phyloP scores from a whole-genome alignment of 1,139 yeast species.

The Scheffersomyces quercinus region DNA sequence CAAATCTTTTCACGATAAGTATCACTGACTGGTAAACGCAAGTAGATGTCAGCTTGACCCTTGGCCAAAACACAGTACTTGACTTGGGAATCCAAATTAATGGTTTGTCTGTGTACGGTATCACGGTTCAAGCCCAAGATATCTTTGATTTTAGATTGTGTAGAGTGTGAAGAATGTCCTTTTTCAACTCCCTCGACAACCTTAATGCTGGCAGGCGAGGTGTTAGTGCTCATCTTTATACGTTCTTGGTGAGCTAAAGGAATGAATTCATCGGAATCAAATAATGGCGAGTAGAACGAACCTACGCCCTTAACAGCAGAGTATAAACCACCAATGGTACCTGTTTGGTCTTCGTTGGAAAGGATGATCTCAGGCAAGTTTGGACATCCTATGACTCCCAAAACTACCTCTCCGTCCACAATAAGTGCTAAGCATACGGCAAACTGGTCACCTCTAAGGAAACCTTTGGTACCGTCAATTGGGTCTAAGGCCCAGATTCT shows the following conservation, averaged over 20 bases:
- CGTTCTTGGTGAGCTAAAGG: constrained; percentile 41
- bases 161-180: constrained; percentile 89
- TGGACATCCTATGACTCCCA: constrained; percentile 97
- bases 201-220: constrained; percentile 50
- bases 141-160: constrained; percentile 75
- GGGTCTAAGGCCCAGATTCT: constrained; percentile 98
- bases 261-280: constrained; percentile 27
- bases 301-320: constrained; percentile 78
- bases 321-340: constrained; percentile 65
- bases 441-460: constrained; percentile 91
- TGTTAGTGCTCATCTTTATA: constrained; percentile 45
- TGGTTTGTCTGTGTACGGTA: constrained; percentile 50
- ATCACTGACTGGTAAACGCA: constrained; percentile 78
- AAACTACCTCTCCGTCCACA: constrained; percentile 77
- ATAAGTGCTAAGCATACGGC: constrained; percentile 93
- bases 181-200: constrained; percentile 97
- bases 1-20: constrained; percentile 90
- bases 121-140: constrained; percentile 46
- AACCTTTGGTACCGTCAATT: constrained; percentile 97
- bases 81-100: constrained; percentile 91
- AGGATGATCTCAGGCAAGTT: constrained; percentile 62
- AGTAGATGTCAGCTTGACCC: constrained; percentile 90
- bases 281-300: constrained; percentile 56
- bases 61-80: constrained; percentile 88
- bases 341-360: constrained; percentile 35